Evolutionary conservation across 2,329 filamentous ascomycete genomes (phyloP).

Genomic region (Lecanosticta acicola): DNA sequence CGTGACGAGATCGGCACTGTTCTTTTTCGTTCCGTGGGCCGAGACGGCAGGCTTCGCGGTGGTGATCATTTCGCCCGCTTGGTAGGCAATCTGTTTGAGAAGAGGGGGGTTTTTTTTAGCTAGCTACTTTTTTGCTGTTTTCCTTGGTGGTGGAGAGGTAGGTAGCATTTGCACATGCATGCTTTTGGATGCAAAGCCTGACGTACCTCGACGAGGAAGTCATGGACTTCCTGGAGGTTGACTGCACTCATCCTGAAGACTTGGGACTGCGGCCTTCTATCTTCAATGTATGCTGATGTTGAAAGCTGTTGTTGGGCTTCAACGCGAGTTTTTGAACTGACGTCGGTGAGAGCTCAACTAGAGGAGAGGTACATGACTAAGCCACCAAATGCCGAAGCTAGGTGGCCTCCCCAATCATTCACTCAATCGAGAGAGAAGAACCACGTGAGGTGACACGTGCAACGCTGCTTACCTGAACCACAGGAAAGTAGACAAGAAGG

Average conservation of each 20-base stretch:
- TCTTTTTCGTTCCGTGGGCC: conserved; percentile 44
- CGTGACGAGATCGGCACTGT: conserved; percentile 57
- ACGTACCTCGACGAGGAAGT: conserved; percentile 38
- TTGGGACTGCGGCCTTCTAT: too few species aligned
- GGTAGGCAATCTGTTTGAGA: conserved; percentile 40
- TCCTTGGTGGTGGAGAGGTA: too few species aligned
- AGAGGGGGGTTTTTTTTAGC: too few species aligned
- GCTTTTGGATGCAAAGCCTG: too few species aligned
- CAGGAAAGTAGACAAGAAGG: not conserved
- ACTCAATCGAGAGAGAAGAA: too few species aligned
- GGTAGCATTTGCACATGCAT: too few species aligned
- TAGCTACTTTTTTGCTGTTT: too few species aligned
- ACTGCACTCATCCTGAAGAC: conserved; percentile 15
- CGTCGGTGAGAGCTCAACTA: not conserved
- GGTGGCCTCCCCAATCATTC: too few species aligned
- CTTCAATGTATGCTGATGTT: too few species aligned
- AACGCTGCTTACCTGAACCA: not conserved
- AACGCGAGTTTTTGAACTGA: not conserved
- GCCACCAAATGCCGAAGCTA: not conserved
- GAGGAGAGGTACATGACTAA: not conserved
- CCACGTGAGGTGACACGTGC: too few species aligned
- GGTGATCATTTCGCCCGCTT: conserved; percentile 44
- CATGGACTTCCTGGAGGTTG: conserved; percentile 45
- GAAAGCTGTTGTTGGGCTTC: too few species aligned
- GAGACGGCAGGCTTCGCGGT: conserved; percentile 40